phyloP scores from a whole-genome alignment of 768 basidiomycete genomes.

The Amanita rubescens region DNA sequence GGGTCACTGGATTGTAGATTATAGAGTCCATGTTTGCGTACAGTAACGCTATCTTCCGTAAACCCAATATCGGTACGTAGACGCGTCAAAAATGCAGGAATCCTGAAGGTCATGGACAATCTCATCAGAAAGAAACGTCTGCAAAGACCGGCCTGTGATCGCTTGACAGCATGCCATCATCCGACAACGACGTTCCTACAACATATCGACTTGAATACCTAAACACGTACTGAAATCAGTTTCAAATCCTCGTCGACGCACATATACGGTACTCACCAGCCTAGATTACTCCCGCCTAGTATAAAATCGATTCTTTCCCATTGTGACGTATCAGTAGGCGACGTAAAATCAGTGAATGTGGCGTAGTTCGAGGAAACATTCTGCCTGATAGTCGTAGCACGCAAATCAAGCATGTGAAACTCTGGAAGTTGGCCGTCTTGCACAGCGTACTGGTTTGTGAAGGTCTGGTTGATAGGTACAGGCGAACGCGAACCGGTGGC shows the following conservation, averaged over 20 bases:
- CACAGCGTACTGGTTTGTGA: constrained; percentile 33
- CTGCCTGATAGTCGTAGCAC: constrained; percentile 31
- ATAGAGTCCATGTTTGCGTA: no score
- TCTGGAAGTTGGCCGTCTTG: constrained; percentile 18
- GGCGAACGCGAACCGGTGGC: constrained; percentile 34
- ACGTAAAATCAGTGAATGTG: constrained; percentile 44
- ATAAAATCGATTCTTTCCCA: constrained; percentile 45
- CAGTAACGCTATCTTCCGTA: no score
- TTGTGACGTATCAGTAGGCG: constrained; percentile 26
- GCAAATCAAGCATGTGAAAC: constrained; percentile 40
- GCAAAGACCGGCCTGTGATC: constrained; percentile 50
- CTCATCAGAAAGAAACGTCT: constrained; percentile 20
- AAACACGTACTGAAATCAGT: not conserved
- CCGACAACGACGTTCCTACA: constrained; percentile 33
- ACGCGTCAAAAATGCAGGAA: no score
- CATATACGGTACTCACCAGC: constrained; percentile 31
- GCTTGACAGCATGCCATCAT: constrained; percentile 46
- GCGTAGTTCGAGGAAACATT: constrained; percentile 38
- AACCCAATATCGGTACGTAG: no score
- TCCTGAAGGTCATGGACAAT: no score
- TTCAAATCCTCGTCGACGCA: not conserved
- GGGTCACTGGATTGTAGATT: no score
- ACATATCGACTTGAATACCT: constrained; percentile 32
- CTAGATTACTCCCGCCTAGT: constrained; percentile 39
- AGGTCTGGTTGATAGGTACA: constrained; percentile 33